Conservation (phyloP, 2,329 filamentous ascomycete genomes). For the Diaporthe aspalathi region DNA sequence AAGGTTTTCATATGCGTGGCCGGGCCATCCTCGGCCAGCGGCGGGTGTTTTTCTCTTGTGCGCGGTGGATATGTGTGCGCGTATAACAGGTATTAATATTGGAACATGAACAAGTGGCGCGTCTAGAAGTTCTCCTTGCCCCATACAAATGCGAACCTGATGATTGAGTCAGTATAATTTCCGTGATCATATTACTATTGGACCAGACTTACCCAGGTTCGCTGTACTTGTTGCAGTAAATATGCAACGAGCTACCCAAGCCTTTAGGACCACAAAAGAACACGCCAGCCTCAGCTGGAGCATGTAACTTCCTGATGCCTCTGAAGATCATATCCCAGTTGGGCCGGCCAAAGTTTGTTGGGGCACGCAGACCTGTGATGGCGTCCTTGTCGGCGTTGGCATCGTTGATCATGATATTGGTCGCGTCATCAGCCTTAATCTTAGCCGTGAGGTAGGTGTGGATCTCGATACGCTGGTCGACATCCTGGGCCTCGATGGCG, state of each 20-base stretch:
- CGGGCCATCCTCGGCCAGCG: constrained; percentile 1
- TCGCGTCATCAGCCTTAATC: constrained; percentile 87
- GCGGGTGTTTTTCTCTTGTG: background rate
- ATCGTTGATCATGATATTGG: constrained; percentile 94
- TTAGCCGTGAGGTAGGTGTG: constrained; percentile 89
- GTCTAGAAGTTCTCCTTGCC: constrained; percentile 76
- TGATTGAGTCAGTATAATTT: constrained; percentile 44
- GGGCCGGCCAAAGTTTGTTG: constrained; percentile 86
- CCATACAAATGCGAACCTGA: constrained; percentile 74
- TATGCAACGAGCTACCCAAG: constrained; percentile 79
- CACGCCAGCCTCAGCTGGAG: constrained; percentile 78
- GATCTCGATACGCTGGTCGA: constrained; percentile 87
- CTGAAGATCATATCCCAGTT: constrained; percentile 95
- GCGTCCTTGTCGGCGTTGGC: constrained; percentile 86
- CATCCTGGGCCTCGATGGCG: constrained; percentile 87
- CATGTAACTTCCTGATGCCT: constrained; percentile 82
- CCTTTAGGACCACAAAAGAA: constrained; percentile 90
- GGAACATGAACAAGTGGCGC: constrained; percentile 25
- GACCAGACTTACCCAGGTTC: constrained; percentile 74
- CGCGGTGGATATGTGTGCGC: constrained; percentile 6
- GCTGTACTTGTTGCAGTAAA: constrained; percentile 90
- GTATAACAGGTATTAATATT: constrained; percentile 21
- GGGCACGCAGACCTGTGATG: constrained; percentile 83
- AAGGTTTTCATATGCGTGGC: constrained; percentile 6
- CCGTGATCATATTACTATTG: fast-evolving